These are phyloP conservation scores for Casuarina cunninghamiana DNA, from an alignment of 306 rosid genomes.

Conservation along the genomic window DNA sequence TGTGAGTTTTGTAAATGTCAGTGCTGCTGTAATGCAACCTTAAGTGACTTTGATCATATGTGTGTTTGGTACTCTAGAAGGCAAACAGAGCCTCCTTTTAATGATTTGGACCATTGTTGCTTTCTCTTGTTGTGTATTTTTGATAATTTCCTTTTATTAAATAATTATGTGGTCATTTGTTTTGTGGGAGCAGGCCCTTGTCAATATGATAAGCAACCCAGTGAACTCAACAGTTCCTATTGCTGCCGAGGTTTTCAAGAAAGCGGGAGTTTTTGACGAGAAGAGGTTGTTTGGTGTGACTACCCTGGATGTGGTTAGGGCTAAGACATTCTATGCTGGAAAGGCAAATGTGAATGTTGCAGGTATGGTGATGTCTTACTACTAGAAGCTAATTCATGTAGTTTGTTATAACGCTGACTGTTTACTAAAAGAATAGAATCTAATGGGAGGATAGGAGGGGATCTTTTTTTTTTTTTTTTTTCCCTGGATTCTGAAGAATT, in stretches of 20 bases:
- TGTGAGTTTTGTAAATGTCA: background rate
- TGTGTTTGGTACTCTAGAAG: background rate
- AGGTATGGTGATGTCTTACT: conserved; percentile 43
- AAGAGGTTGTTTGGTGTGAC: conserved; percentile 93
- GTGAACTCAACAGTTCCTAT: conserved; percentile 97
- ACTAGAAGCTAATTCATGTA: background rate
- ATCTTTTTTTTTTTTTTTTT: conserved; percentile 1
- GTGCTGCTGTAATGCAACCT: background rate
- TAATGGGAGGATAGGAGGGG: background rate
- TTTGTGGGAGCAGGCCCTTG: conserved; percentile 62
- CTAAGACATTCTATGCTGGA: conserved; percentile 95
- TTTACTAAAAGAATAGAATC: background rate
- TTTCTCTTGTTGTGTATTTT: background rate
- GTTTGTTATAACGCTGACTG: background rate
- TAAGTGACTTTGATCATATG: background rate
- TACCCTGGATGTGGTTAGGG: conserved; percentile 96
- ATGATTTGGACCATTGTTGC: background rate
- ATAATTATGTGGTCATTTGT: conserved; percentile 12
- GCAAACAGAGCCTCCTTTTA: background rate
- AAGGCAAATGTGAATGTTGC: conserved; percentile 86
- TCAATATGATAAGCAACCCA: conserved; percentile 96
- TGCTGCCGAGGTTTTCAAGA: conserved; percentile 97
- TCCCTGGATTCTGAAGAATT: background rate
- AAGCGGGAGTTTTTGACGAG: conserved; percentile 80
- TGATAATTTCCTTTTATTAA: background rate